Conservation (phyloP, 208 protist species). For the Crithidia bombi region DNA sequence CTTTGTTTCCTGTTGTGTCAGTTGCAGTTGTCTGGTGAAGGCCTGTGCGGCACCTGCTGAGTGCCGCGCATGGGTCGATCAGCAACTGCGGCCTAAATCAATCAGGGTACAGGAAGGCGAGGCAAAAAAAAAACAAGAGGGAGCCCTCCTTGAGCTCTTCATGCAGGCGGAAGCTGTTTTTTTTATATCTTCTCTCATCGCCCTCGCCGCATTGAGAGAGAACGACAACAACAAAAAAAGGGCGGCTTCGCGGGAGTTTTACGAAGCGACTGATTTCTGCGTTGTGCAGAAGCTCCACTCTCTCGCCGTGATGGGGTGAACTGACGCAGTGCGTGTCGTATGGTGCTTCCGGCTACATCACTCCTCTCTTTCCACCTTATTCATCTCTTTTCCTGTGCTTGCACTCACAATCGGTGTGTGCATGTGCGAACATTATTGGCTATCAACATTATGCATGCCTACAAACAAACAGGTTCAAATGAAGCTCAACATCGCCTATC, state of each 20-base stretch:
- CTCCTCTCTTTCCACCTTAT: slow-evolving; percentile 24
- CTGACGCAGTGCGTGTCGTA: background rate
- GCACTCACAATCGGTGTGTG: background rate
- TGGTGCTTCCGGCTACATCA: slow-evolving; percentile 5
- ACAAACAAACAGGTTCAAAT: slow-evolving; percentile 28
- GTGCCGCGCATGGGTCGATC: too few relatives aligned
- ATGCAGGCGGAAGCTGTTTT: too few relatives aligned
- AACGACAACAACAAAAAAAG: background rate
- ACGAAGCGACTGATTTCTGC: background rate
- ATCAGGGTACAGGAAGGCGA: too few relatives aligned
- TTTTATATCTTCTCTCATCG: background rate
- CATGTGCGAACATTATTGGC: background rate
- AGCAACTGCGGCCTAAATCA: too few relatives aligned
- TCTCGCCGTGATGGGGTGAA: background rate
- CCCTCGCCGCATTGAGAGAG: background rate
- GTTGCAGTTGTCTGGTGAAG: too few relatives aligned
- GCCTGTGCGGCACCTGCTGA: too few relatives aligned
- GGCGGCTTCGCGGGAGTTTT: too few relatives aligned
- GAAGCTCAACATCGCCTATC: slow-evolving; percentile 91
- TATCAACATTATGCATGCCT: slow-evolving; percentile 7
- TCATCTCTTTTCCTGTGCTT: slow-evolving; percentile 21
- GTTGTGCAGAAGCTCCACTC: too few relatives aligned
- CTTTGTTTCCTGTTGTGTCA: too few relatives aligned
- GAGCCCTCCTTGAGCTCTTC: too few relatives aligned
- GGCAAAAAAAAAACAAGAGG: too few relatives aligned